Base-by-base conservation (phyloP, 441 rosid species). In the Populus hybrid region DNA sequence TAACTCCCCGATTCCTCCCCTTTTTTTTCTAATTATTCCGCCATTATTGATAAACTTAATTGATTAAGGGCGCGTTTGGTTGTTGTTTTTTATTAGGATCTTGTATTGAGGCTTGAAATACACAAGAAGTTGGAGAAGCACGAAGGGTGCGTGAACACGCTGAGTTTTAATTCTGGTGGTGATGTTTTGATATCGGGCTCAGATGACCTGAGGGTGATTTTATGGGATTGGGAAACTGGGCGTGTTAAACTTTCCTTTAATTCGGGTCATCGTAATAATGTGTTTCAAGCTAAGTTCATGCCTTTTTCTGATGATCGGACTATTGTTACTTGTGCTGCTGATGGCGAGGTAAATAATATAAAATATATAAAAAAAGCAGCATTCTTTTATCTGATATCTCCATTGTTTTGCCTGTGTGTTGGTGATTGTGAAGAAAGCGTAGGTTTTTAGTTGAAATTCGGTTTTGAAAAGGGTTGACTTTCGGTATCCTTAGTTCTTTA, bases 291-390 rank as follows among this genome's bases (percentile, higher is more conserved):
- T 3, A 91, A 90, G 83, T 78, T 92, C 77, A 89, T 93, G 97
- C 97, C 98, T 40, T 89, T 80, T 82, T 78, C 97, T 1, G 94
- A 89, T 86, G 97, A 94, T 78, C 89, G 89, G 26, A 91, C 91
- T 84, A 87, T 94, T 80, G 93, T 95, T 20, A 91, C 99, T 12
- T 95, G 97, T 86, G 99, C 97, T 82, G 98, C 97, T 1, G 99
- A 94, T 83, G 99, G 98, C 67, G 88, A 90, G 99, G 98, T 92
- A 80, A 77, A 26, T 79, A 40, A 40, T n/a, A 61, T 21, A 3
- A 61, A 59, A 59, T 59, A n/a, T 20, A 59, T 28, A 28, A 28
- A 28, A 50, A 59, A 61, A 61, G 3, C 65, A 61, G 1, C 24
- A 61, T 42, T 34, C 72, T 28, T 34, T 35, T 21, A 10, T 35